A percentile compares a stretch with the other conserved stretches of the same genome.
Conservation (phyloP, 345 rosid species). For the Populus tremula region DNA sequence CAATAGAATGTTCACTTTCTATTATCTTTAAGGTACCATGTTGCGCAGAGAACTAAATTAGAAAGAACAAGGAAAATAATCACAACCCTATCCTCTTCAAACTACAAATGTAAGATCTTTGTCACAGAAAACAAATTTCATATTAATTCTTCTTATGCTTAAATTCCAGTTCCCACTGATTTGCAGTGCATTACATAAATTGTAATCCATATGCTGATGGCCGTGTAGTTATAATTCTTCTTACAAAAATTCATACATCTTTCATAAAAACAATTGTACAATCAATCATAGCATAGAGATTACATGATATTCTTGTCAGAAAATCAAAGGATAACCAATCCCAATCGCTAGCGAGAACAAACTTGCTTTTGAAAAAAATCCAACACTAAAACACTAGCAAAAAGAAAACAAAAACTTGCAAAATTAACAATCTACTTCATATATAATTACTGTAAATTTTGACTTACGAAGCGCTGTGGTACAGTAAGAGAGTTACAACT, state of each 20-base stretch:
- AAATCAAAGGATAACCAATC: conserved; percentile 18
- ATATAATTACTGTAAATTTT: conserved; percentile 28
- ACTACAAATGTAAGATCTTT: no score
- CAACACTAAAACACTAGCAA: conserved; percentile 20
- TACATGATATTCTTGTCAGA: conserved; percentile 23
- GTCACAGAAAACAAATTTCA: background rate
- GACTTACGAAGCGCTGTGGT: conserved; percentile 25
- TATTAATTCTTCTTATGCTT: background rate
- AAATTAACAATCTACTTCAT: conserved; percentile 16
- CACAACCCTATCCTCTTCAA: background rate
- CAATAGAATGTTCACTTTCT: background rate
- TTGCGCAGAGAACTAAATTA: background rate
- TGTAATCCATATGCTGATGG: background rate
- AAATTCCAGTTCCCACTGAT: background rate
- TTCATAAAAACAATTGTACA: conserved; percentile 3
- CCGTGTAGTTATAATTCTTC: background rate
- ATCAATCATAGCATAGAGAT: conserved; percentile 24
- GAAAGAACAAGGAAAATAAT: background rate
- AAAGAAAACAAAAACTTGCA: background rate
- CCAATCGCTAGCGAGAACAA: conserved; percentile 16
- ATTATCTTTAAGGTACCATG: background rate
- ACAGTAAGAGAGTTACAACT: conserved; percentile 29
- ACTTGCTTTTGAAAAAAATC: conserved; percentile 19
- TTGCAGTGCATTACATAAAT: no score
- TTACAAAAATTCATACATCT: conserved; percentile 16